Percentiles rank a stretch among this genome's conserved stretches.
Conservation (phyloP, 257 asterid species). For the Solanum paucissectum region DNA sequence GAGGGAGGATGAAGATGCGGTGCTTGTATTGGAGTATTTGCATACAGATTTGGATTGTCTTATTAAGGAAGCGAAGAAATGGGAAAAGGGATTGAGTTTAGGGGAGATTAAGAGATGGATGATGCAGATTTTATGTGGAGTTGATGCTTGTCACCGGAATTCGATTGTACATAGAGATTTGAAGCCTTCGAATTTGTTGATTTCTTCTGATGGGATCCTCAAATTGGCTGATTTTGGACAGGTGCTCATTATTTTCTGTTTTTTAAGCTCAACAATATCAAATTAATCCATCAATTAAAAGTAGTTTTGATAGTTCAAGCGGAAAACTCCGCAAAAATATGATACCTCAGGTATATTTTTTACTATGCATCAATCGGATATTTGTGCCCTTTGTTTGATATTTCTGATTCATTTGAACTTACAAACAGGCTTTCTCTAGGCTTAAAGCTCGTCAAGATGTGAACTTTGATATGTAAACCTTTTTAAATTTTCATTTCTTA, state of each 20-base stretch:
- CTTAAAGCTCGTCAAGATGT: not conserved
- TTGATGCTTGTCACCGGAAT: constrained; percentile 75
- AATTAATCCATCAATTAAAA: not conserved
- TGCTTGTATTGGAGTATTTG: constrained; percentile 81
- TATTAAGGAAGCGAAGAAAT: constrained; percentile 47
- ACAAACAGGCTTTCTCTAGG: not conserved
- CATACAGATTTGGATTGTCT: constrained; percentile 67
- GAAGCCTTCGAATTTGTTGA: constrained; percentile 84
- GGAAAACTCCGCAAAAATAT: not conserved
- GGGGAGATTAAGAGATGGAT: constrained; percentile 87
- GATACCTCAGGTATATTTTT: not conserved
- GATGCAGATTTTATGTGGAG: constrained; percentile 66
- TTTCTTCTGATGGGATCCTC: constrained; percentile 72
- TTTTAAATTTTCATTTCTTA: not conserved
- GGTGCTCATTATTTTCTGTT: constrained; percentile 22
- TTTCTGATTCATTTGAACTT: not conserved
- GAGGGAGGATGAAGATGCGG: constrained; percentile 89
- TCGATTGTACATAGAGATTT: constrained; percentile 81
- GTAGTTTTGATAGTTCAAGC: not conserved
- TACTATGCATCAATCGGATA: not conserved
- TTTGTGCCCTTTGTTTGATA: not conserved
- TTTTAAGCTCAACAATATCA: not conserved
- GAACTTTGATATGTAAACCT: not conserved
- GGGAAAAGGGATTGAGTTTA: constrained; percentile 46
- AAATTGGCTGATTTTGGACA: constrained; percentile 97